Evolutionary conservation across 2,329 filamentous ascomycete species (phyloP), one percentile per base, ranked within the genome.

Genomic region (Colletotrichum graminicola): DNA sequence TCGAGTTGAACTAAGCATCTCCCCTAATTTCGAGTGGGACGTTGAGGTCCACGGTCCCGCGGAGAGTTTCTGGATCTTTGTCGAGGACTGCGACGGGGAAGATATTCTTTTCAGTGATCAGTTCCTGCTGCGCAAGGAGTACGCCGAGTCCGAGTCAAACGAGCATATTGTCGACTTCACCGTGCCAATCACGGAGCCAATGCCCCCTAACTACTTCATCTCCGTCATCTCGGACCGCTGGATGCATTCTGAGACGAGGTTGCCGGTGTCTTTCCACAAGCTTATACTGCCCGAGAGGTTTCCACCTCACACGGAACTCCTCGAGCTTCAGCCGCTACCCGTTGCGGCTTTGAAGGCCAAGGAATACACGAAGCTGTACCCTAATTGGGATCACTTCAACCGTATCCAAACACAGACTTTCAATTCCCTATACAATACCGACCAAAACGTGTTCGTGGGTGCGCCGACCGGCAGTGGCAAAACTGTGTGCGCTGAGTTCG

Each of bases 171-270:
- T 99, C 36, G 96, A 99, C 76, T 96, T 99, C 76, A 98, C 95
- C 0, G 95, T 98, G 3, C 93, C 96, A 0, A 97, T 99, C 75
- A 95, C 94, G 0, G 96, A 99, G 76, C 97, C 97, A 0, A 97
- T 98, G 93, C 96, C 96, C 18, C 96, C 97, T 0, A 97, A 99
- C 81, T 99, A 99, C 84, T 99, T 99, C 83, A 94, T 99, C 77
- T 96, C 94, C 0, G 89, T 99, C 49, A 84, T 98, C 26, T 98
- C 95, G 4, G 96, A 99, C 80, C 89, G 96, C 75, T 99, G 96
- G 96, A 98, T 99, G 94, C 94, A 97, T 79, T 94, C 95, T 0
- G 95, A 99, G 83, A 97, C 95, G 1, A 94, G 95, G 79, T 85
- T 99, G 65, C 92, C 95, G 0, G 92, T 99, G 2, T 95, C 95